Evolutionary conservation across 352 stramenopile genomes (phyloP), one percentile per base, ranked within the genome.

Genomic region (Pythium rishiriense): DNA sequence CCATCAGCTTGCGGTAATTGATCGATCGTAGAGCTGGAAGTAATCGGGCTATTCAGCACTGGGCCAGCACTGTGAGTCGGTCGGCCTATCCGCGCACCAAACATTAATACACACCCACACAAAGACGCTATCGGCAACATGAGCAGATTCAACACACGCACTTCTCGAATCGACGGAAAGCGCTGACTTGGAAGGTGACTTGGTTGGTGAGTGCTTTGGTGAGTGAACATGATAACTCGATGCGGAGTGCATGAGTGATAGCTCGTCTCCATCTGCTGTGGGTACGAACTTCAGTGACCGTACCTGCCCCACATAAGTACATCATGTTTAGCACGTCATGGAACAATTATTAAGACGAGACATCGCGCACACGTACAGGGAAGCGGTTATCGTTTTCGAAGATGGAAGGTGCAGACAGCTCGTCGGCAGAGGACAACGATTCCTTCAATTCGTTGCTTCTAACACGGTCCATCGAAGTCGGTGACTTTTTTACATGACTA

Each of bases 221-320:
- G 48, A 46, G 2, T 43, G 15, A 4, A 49, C 11, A 1, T n/a
- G 43, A 11, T 65, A 50, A 2, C 14, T 52, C 12, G 64, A 71
- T 0, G 58, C 60, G 4, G 79, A 83, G 50, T 87, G 79, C 6
- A 66, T 70, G 15, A 86, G 59, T 0, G 70, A 79, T 15, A 73
- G 78, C 22, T 81, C 69, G 3, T 69, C 73, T 15, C 64, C 48
- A 21, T 68, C 64, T 19, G 57, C 58, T 19, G 64, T 39, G 11
- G 72, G 73, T 7, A 76, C 69, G 41, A 83, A 88, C 25, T 75
- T 83, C 21, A 79, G 61, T 0, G 70, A 63, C 3, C 79, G 79
- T 68, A 78, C 66, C 79, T 88, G n/a, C n/a, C n/a, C n/a, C n/a
- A n/a, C n/a, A 57, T 25, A 33, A 46, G 21, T 7, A 55, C 7